Conservation (phyloP, 495 filamentous ascomycete species). For the Tuber melanosporum region DNA sequence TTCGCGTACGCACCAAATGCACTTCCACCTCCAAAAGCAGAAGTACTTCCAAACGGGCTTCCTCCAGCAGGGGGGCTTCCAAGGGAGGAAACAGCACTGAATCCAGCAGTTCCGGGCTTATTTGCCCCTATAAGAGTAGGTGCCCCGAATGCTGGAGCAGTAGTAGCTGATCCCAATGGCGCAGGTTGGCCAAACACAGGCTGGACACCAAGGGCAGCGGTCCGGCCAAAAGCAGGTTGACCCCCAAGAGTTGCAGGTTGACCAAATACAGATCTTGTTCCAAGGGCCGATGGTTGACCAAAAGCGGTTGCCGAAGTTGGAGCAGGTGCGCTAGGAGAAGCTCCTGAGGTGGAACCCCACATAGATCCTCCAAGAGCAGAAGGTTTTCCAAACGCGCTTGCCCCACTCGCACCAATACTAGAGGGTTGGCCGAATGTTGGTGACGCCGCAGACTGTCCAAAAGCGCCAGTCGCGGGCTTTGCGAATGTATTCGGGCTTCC, state of each 20-base stretch:
- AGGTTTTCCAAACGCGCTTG: slow-evolving; percentile 25
- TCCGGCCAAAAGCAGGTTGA: slow-evolving; percentile 20
- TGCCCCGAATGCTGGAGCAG: slow-evolving; percentile 42
- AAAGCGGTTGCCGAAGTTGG: slow-evolving; percentile 23
- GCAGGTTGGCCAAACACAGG: slow-evolving; percentile 52
- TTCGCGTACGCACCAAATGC: slow-evolving; percentile 58
- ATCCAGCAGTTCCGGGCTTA: slow-evolving; percentile 17
- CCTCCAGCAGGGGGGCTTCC: slow-evolving; percentile 33
- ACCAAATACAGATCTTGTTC: slow-evolving; percentile 18
- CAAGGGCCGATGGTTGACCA: slow-evolving; percentile 28
- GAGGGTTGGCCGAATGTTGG: slow-evolving; percentile 36
- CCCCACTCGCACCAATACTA: slow-evolving; percentile 10
- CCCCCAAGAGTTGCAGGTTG: slow-evolving; percentile 1
- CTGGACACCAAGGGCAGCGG: slow-evolving; percentile 21
- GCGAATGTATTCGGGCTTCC: slow-evolving; percentile 28
- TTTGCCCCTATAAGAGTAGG: slow-evolving; percentile 32
- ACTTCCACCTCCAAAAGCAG: slow-evolving; percentile 37
- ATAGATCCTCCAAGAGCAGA: slow-evolving; percentile 17
- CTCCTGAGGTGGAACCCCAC: slow-evolving; percentile 8
- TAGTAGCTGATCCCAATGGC: slow-evolving; percentile 36
- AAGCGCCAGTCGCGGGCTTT: slow-evolving; percentile 29
- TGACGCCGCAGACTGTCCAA: slow-evolving; percentile 17
- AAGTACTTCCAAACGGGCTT: slow-evolving; percentile 34
- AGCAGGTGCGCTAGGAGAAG: slow-evolving; percentile 11
- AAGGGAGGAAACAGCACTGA: slow-evolving; percentile 36